Base-by-base conservation (phyloP, 2,329 filamentous ascomycete species). In the Nothomitra cinnamomea region DNA sequence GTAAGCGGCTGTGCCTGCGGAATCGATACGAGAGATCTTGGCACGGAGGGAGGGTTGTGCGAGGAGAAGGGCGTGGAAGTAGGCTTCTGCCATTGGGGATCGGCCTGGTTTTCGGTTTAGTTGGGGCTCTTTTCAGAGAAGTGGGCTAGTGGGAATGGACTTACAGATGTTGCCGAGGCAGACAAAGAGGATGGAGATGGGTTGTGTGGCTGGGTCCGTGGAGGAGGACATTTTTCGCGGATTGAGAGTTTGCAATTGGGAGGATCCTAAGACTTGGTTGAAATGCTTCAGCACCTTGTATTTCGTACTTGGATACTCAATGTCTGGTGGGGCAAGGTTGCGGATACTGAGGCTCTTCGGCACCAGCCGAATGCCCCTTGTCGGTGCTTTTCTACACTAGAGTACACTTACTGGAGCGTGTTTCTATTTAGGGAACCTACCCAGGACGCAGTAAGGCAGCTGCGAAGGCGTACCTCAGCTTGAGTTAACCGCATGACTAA, bases 101-200 rank as follows among this genome's bases (percentile, higher is more conserved):
- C 79, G 77, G 25, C 45, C 45, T 63, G 77, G 32, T 19, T 41
- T 40, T 25, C n/a, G n/a, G 48, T 54, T 56, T 17, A 22, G 32
- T 28, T 51, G 32, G 36, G 49, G 52, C 19, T 41, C 19, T 32
- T 32, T 24, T 41, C 19, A 19, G 10, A 43, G 45, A 21, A 17
- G 15, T 45, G 42, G 51, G 43, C 25, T n/a, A 17, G 21, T 43
- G 52, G 13, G 43, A 19, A 15, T 10, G 2, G 13, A 6, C 15
- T 35, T 49, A 77, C 88, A 98, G 63, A 96, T 96, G 69, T 98
- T 98, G 66, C 92, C 92, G 35, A 96, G 76, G 69, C 92, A 98
- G 61, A 96, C 90, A 65, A 96, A 96, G 52, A 96, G 78, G 38
- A 96, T 84, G 1, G 83, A 88, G 53, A 86, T 63, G 60, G 64